phyloP scores from a whole-genome alignment of 495 filamentous ascomycete species.

The Cercophora scortea region DNA sequence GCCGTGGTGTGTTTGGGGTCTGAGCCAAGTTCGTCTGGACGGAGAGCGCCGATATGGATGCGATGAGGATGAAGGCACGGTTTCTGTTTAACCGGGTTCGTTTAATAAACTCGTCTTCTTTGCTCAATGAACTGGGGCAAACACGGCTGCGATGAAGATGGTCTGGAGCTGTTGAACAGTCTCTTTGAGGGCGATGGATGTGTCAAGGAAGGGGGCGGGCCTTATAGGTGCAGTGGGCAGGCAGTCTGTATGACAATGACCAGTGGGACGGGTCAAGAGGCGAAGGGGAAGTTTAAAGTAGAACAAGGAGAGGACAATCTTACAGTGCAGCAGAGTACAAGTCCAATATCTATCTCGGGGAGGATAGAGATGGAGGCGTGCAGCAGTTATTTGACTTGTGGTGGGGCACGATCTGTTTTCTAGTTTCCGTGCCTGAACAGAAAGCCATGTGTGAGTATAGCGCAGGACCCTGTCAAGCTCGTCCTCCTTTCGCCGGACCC shows the following conservation, averaged over 20 bases:
- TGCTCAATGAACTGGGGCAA: background rate
- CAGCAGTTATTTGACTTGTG: background rate
- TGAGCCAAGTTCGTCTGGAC: slow-evolving; percentile 9
- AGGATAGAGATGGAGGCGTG: slow-evolving; percentile 1
- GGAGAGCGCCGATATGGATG: slow-evolving; percentile 5
- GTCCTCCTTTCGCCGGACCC: slow-evolving; percentile 4
- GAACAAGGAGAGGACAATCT: slow-evolving; percentile 13
- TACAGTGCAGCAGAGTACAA: slow-evolving; percentile 8
- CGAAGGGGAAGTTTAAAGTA: slow-evolving; percentile 9
- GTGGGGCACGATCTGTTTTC: slow-evolving; percentile 7
- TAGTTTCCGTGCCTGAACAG: background rate
- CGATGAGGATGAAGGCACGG: slow-evolving; percentile 1
- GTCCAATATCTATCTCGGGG: slow-evolving; percentile 12
- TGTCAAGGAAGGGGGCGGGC: background rate
- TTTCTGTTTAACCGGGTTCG: slow-evolving; percentile 16
- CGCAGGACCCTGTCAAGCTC: background rate
- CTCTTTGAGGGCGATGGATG: background rate
- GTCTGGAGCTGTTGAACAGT: background rate
- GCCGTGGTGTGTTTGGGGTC: slow-evolving; percentile 12
- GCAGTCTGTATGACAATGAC: background rate
- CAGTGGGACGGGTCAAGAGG: background rate
- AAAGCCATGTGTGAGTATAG: background rate
- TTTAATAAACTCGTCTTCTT: slow-evolving; percentile 8
- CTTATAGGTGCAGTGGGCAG: background rate
- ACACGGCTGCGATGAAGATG: background rate